Evolutionary conservation across 2,329 filamentous ascomycete genomes (phyloP), one percentile per base, ranked within the genome.

Genomic region (Trichoderma asperellum): DNA sequence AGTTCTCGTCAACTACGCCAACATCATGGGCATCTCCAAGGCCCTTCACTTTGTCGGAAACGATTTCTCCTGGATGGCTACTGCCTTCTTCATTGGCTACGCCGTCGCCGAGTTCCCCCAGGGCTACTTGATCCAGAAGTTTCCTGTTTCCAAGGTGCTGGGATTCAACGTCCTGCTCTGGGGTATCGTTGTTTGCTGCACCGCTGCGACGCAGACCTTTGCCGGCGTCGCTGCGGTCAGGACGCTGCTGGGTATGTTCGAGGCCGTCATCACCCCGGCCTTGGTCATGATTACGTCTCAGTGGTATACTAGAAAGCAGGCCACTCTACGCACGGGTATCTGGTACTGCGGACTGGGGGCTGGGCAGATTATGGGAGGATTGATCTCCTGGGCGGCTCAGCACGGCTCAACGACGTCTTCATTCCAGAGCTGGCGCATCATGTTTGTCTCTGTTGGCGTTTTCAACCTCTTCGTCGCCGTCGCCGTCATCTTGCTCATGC

Each of bases 331-430:
- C 4, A 82, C 82, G 0, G 83, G 82, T 0, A 72, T 83, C 5
- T 76, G 75, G 74, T 75, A 75, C 70, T 75, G 73, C 57, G 74
- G 74, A 16, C 61, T 74, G 34, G 74, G 75, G 6, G 64, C 70
- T 40, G 75, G 73, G 0, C 82, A 82, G 60, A 78, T 83, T 57
- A 67, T 83, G 21, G 81, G 82, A 2, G 83, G 81, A 4, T 75
- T 85, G 5, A 75, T 86, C 11, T 83, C 85, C 4, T 88, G 83
- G 60, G 85, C 82, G 2, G 80, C 87, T 11, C 85, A 86, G 2
- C 84, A 87, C 70, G 82, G 86, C 65, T 74, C 78, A 35, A 76
- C 24, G 18, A 64, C 53, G 8, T 56, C 66, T 40, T 66, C 80
- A 40, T 73, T 75, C 59, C 74, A 76, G 27, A 75, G 86, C 52